A percentile compares a stretch with the other conserved stretches of the same genome.
Conservation (phyloP, 768 basidiomycete genomes). For the Leccinum uliginosum region DNA sequence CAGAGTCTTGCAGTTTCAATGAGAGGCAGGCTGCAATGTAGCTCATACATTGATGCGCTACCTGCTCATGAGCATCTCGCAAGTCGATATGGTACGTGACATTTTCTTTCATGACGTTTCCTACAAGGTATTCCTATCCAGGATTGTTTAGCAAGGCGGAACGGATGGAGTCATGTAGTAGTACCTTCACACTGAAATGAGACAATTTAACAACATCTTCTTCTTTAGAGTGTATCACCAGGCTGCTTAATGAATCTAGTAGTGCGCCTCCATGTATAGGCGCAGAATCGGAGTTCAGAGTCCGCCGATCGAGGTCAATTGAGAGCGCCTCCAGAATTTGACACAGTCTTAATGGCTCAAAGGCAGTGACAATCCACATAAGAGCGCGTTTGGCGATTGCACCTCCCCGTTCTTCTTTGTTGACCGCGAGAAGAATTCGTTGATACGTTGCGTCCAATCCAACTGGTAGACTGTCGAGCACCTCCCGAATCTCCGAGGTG, state of each 20-base stretch:
- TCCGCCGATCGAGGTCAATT: not conserved
- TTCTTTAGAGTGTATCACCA: not conserved
- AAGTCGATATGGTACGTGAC: no score
- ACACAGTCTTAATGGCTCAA: not conserved
- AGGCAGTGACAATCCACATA: not conserved
- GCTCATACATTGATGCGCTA: no score
- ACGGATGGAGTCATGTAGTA: no score
- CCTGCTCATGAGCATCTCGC: no score
- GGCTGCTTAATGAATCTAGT: not conserved
- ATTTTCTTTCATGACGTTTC: no score
- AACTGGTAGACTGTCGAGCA: not conserved
- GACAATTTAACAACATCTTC: not conserved
- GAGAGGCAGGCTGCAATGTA: no score
- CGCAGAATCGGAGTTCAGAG: not conserved
- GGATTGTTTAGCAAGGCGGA: no score
- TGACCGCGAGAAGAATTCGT: not conserved
- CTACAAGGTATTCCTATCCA: no score
- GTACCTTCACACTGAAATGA: not conserved
- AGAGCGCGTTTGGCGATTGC: not conserved
- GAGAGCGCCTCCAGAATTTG: not conserved
- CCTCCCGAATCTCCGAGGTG: not conserved
- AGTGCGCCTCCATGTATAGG: not conserved
- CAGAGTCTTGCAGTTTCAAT: no score
- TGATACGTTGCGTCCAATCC: not conserved
- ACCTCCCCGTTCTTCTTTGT: not conserved